These are phyloP conservation scores for Penicillium manginii DNA, from an alignment of 495 filamentous ascomycete genomes.

Conservation along the genomic window DNA sequence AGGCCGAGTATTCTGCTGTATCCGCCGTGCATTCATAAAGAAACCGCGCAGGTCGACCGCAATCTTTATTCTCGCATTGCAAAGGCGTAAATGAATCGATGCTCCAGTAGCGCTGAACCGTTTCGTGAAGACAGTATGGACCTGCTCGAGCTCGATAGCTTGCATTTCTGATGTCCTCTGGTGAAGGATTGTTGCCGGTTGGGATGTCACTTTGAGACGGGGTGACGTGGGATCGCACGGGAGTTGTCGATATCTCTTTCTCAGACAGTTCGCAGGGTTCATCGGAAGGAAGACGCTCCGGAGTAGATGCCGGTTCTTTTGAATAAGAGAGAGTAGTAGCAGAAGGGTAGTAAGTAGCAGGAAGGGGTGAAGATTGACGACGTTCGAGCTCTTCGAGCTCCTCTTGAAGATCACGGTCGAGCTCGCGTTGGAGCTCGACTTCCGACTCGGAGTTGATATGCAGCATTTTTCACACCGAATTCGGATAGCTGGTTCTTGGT, in stretches of 20 bases:
- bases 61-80: slow-evolving; percentile 10
- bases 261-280: background rate
- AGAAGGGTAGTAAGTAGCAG: no score
- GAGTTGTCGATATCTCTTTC: background rate
- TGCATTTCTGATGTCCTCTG: slow-evolving; percentile 6
- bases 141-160: slow-evolving; percentile 8
- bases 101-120: slow-evolving; percentile 10
- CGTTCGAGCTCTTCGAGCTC: no score
- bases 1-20: slow-evolving; percentile 23
- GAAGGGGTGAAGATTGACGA: no score
- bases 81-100: background rate
- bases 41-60: slow-evolving; percentile 56
- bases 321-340: no score
- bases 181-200: background rate
- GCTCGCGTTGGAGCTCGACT: no score
- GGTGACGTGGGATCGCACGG: background rate
- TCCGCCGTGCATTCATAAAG: slow-evolving; percentile 70
- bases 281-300: no score
- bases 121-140: slow-evolving; percentile 6
- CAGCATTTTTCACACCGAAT: no score
- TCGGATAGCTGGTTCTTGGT: no score
- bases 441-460: no score
- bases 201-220: background rate
- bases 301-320: no score
- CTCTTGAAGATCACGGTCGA: no score